phyloP scores from a whole-genome alignment of 257 asterid species.

The Scutellaria minor region DNA sequence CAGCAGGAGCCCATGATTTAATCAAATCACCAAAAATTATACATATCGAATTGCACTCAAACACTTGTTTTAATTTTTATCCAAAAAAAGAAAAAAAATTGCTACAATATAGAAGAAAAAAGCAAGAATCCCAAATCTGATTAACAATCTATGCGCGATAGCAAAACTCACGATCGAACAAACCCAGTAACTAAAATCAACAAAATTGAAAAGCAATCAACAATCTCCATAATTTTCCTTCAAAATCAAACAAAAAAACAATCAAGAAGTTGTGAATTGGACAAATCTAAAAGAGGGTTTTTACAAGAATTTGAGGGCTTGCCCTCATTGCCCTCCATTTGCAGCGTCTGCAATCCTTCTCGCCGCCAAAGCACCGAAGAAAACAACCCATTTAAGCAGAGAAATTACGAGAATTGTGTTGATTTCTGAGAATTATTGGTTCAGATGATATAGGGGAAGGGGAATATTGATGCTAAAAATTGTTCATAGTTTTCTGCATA shows the following conservation, averaged over 20 bases:
- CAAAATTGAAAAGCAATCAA: slow-evolving; percentile 12
- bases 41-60: too few relatives aligned
- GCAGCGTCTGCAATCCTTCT: slow-evolving; percentile 26
- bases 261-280: not conserved
- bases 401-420: slow-evolving; percentile 8
- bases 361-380: slow-evolving; percentile 43
- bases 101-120: not conserved
- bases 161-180: not conserved
- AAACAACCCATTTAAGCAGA: slow-evolving; percentile 41
- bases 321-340: slow-evolving; percentile 24
- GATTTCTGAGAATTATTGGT: slow-evolving; percentile 18
- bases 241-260: not conserved
- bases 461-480: not conserved
- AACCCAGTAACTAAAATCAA: not conserved
- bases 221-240: too few relatives aligned
- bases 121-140: not conserved
- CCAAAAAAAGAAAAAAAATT: not conserved
- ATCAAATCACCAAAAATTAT: not conserved
- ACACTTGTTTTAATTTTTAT: too few relatives aligned
- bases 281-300: not conserved
- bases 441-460: not conserved
- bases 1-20: not conserved
- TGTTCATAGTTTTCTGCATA: not conserved
- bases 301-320: slow-evolving; percentile 32
- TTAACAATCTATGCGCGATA: not conserved